phyloP scores from a whole-genome alignment of 1,284 basidiomycete species.

The Trichosporon faecale region DNA sequence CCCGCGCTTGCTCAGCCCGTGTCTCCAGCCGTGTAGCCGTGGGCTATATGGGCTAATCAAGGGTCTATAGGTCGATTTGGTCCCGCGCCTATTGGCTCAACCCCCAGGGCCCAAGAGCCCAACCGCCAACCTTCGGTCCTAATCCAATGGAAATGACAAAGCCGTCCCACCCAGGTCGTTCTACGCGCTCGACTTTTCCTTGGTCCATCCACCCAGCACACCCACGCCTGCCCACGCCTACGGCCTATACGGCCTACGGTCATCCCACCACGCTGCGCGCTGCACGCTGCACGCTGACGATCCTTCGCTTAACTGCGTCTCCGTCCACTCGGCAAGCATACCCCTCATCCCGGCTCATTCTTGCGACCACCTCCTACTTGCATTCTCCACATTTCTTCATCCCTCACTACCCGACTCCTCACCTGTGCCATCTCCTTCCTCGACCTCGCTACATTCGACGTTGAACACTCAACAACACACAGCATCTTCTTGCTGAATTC shows the following conservation, averaged over 20 bases:
- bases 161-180: not conserved
- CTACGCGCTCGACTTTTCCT: not conserved
- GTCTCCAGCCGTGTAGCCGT: not conserved
- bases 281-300: not conserved
- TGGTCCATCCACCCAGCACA: not conserved
- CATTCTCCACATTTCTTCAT: not conserved
- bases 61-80: not conserved
- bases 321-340: slow-evolving; percentile 1
- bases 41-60: not conserved
- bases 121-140: too few species aligned
- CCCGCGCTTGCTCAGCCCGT: not conserved
- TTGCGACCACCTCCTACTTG: not conserved
- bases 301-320: not conserved
- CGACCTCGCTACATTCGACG: not conserved
- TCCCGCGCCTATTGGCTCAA: not conserved
- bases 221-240: not conserved
- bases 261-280: not conserved
- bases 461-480: not conserved
- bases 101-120: not conserved
- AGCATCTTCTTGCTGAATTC: not conserved
- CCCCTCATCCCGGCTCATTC: not conserved
- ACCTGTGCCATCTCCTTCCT: not conserved
- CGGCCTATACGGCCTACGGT: not conserved
- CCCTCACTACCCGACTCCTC: not conserved
- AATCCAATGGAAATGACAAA: slow-evolving; percentile 6